A percentile compares a stretch with the other conserved stretches of the same genome.
Evolutionary conservation across 2,329 filamentous ascomycete species (phyloP).

Genomic region (Alternaria ethzedia): DNA sequence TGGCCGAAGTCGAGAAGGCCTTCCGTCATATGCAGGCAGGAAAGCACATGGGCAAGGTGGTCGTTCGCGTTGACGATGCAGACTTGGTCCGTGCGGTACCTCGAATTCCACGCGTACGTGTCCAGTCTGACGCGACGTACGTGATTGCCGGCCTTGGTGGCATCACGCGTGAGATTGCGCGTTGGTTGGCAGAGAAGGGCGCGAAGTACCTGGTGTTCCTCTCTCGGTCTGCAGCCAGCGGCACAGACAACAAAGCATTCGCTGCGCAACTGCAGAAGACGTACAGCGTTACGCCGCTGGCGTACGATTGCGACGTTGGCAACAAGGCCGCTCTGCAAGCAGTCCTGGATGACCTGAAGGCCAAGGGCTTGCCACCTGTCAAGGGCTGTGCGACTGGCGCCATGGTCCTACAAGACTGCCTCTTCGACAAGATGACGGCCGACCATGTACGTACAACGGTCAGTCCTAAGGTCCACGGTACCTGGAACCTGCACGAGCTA

Average conservation of each 20-base stretch:
- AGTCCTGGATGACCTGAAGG: background rate
- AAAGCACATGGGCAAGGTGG: slow-evolving; percentile 50
- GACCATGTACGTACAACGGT: slow-evolving; percentile 5
- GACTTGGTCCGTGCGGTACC: slow-evolving; percentile 18
- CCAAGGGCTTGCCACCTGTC: slow-evolving; percentile 28
- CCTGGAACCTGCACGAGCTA: slow-evolving; percentile 35
- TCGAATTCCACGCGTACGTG: background rate
- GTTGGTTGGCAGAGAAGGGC: slow-evolving; percentile 24
- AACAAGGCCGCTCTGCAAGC: background rate
- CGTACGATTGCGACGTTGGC: slow-evolving; percentile 1
- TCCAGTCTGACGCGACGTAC: slow-evolving; percentile 24
- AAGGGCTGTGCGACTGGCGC: slow-evolving; percentile 35
- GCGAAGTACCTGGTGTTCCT: slow-evolving; percentile 28
- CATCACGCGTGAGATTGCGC: slow-evolving; percentile 24
- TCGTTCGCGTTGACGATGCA: slow-evolving; percentile 34
- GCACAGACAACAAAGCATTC: slow-evolving; percentile 1
- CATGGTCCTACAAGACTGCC: slow-evolving; percentile 30
- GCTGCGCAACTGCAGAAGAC: background rate
- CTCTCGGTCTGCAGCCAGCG: slow-evolving; percentile 16
- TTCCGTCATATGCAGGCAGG: slow-evolving; percentile 35
- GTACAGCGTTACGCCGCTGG: background rate
- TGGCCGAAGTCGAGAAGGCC: slow-evolving; percentile 8
- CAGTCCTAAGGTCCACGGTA: slow-evolving; percentile 42
- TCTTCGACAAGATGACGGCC: slow-evolving; percentile 19
- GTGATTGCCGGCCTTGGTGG: slow-evolving; percentile 30